phyloP scores from a whole-genome alignment of 108 stramenopile species.

The Parietichytrium sp. region DNA sequence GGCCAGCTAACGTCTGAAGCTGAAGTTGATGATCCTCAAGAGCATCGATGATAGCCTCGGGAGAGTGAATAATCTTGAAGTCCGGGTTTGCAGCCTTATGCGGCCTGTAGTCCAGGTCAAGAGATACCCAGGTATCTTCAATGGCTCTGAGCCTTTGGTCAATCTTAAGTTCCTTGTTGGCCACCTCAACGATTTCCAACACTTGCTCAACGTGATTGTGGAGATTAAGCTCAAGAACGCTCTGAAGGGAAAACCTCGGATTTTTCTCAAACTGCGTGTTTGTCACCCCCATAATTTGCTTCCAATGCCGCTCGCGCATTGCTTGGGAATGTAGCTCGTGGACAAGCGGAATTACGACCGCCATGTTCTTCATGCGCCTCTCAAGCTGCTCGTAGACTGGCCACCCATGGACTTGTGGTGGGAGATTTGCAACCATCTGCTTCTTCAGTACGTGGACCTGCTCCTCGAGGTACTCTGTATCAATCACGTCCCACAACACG shows the following conservation, averaged over 20 bases:
- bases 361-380: conserved; percentile 45
- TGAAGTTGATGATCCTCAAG: conserved; percentile 55
- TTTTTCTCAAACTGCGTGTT: conserved; percentile 37
- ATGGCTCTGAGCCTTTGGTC: conserved; percentile 48
- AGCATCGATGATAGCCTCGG: conserved; percentile 51
- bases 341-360: conserved; percentile 44
- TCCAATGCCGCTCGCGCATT: conserved; percentile 60
- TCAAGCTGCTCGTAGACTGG: conserved; percentile 40
- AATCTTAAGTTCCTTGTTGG: conserved; percentile 53
- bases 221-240: conserved; percentile 46
- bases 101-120: conserved; percentile 4
- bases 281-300: conserved; percentile 43
- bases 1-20: conserved; percentile 50
- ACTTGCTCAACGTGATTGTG: conserved; percentile 49
- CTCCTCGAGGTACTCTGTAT: conserved; percentile 48
- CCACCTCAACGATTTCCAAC: conserved; percentile 52
- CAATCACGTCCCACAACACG: conserved; percentile 44
- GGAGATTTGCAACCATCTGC: conserved; percentile 31
- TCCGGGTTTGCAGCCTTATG: conserved; percentile 48
- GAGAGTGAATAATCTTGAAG: conserved; percentile 41
- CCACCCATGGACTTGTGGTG: conserved; percentile 41
- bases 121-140: conserved; percentile 45
- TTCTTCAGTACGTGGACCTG: conserved; percentile 43
- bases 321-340: conserved; percentile 51
- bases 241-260: conserved; percentile 43